A percentile compares a stretch with the other conserved stretches of the same genome.
Conservation (phyloP, 2,329 filamentous ascomycete species). For the Fusarium gaditjirri region DNA sequence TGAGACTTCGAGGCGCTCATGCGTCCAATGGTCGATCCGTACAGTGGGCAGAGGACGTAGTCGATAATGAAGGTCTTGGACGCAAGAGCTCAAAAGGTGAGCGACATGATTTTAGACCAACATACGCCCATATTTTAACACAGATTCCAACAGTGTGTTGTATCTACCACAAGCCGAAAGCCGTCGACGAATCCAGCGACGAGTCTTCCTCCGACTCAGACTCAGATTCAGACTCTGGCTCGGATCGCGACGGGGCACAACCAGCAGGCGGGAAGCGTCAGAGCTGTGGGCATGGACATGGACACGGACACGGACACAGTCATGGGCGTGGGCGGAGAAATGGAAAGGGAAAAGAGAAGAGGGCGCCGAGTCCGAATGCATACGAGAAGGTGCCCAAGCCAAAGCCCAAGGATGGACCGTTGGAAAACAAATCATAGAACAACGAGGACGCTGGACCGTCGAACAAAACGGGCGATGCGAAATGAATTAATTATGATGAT, state of each 20-base stretch:
- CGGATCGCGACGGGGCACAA: slow-evolving; percentile 43
- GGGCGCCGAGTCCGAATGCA: slow-evolving; percentile 77
- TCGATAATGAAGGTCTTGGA: slow-evolving; percentile 95
- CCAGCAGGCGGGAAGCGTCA: slow-evolving; percentile 51
- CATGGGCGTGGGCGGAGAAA: slow-evolving; percentile 45
- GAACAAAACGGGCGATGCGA: background rate
- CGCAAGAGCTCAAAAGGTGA: slow-evolving; percentile 94
- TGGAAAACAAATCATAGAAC: slow-evolving; percentile 37
- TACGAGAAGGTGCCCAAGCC: slow-evolving; percentile 77
- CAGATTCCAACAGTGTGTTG: slow-evolving; percentile 79
- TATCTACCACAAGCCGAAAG: slow-evolving; percentile 91
- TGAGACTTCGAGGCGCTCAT: slow-evolving; percentile 64
- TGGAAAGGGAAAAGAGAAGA: slow-evolving; percentile 52
- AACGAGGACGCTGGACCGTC: background rate
- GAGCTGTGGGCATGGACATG: slow-evolving; percentile 55
- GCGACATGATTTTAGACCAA: slow-evolving; percentile 21
- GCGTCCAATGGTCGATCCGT: slow-evolving; percentile 69
- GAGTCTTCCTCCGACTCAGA: slow-evolving; percentile 70
- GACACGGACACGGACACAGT: slow-evolving; percentile 42
- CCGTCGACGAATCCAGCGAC: slow-evolving; percentile 83
- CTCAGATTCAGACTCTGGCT: slow-evolving; percentile 61
- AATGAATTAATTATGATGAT: slow-evolving; percentile 21
- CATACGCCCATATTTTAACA: background rate
- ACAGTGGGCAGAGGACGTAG: slow-evolving; percentile 90
- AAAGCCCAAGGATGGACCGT: slow-evolving; percentile 49